Evolutionary conservation across 768 basidiomycete genomes (phyloP).

Genomic region (Tephrocybe sp.): DNA sequence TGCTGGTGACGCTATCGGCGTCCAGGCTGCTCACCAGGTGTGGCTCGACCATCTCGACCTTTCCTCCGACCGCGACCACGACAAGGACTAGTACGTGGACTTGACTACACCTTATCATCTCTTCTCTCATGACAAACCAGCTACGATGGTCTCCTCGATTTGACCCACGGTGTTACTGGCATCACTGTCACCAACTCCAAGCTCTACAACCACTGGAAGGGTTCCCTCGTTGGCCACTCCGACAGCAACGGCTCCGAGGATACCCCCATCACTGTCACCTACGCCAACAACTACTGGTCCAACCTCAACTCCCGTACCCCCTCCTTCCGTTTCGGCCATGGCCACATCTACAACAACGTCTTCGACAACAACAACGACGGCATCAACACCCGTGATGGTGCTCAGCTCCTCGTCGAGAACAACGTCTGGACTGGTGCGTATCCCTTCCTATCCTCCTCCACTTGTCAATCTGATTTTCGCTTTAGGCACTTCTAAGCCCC

Average conservation of each 20-base stretch:
- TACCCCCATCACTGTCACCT: constrained; percentile 38
- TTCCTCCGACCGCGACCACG: constrained; percentile 42
- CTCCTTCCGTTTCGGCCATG: constrained; percentile 44
- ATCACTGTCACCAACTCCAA: constrained; percentile 41
- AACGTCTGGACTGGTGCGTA: constrained; percentile 39
- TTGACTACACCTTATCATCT: too few species aligned
- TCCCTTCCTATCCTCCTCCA: not conserved
- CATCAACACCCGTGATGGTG: constrained; percentile 42
- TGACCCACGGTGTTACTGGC: constrained; percentile 42
- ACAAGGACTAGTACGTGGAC: constrained; percentile 26
- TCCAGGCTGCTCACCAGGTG: constrained; percentile 38
- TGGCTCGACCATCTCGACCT: constrained; percentile 47
- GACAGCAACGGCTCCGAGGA: constrained; percentile 40
- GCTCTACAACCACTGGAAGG: constrained; percentile 46
- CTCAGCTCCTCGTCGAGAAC: constrained; percentile 46
- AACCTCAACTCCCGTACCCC: constrained; percentile 45
- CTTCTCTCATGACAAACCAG: too few species aligned
- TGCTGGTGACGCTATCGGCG: constrained; percentile 44
- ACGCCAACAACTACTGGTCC: constrained; percentile 41
- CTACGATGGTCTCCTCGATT: constrained; percentile 44
- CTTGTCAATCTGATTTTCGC: not conserved
- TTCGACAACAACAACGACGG: constrained; percentile 43
- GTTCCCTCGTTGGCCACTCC: constrained; percentile 41
- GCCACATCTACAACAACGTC: constrained; percentile 45
- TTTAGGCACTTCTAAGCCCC: constrained; percentile 31